Base-by-base conservation (phyloP, 2,329 filamentous ascomycete species). In the Aurifilum marmelostoma region DNA sequence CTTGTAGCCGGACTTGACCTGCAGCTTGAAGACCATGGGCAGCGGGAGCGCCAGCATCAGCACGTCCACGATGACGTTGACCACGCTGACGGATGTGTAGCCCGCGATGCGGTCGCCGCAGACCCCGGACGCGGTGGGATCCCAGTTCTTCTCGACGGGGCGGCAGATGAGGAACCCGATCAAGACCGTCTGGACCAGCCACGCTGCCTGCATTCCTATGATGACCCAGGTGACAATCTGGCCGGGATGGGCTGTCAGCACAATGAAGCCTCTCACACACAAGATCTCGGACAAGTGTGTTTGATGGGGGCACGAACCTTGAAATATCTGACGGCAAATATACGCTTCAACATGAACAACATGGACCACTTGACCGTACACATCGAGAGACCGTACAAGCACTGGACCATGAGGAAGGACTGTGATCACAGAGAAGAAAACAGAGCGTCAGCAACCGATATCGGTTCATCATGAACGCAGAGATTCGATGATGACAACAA, bases 21-120 rank as follows among this genome's bases (percentile, higher is more conserved):
- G 76, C 43, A 82, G 71, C 24, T 72, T 74, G 72, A 78, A 77
- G 21, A 82, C 75, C 37, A 76, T 80, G 24, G 75, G 76, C 2
- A 82, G 72, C 8, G 80, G 80, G 39, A 82, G 74, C 14, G 77
- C 47, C 56, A 82, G 73, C 66, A 82, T 79, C 43, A 79, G 72
- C 12, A 81, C 67, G 70, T 82, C 80, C 27, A 78, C 78, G 18
- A 79, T 69, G 59, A 81, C 79, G 69, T 81, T 82, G 69, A 80
- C 79, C 1, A 76, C 77, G 11, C 79, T 79, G 63, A 79, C 79
- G 50, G 77, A 77, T 59, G 81, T 79, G 66, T 80, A 81, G n/a
- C 77, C 76, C 5, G 76, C 75, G 43, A 78, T 75, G 60, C 79
- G 75, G 67, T 80, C 76, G 58, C 79, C 79, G 65, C 80, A 82